Percentiles rank a stretch among this genome's conserved stretches.
These are phyloP conservation scores for Fusarium sp. DNA, from an alignment of 2,329 filamentous ascomycete species.

Conservation along the genomic window DNA sequence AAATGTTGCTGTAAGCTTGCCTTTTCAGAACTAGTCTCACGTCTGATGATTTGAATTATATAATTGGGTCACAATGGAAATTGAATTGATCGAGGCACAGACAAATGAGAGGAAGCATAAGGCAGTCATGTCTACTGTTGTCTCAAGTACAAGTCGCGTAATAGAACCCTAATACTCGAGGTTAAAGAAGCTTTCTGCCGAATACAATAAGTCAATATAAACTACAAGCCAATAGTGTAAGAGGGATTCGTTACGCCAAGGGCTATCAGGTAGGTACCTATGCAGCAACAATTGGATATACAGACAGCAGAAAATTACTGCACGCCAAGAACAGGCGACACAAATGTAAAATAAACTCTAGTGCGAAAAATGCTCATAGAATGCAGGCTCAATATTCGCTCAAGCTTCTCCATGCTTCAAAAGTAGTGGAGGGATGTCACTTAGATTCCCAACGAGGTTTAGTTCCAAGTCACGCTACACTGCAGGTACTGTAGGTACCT, in stretches of 20 bases:
- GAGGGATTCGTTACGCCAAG: not conserved
- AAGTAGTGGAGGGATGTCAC: constrained; percentile 32
- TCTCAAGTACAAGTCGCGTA: not conserved
- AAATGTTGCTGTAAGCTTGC: constrained; percentile 33
- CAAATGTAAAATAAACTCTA: constrained; percentile 8
- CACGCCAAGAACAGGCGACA: constrained; percentile 11
- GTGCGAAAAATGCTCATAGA: not conserved
- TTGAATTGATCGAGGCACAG: constrained; percentile 5
- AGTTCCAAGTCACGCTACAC: constrained; percentile 40
- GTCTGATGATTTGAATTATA: not conserved
- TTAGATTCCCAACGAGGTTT: constrained; percentile 25
- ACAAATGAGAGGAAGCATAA: not conserved
- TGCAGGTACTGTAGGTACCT: constrained; percentile 32
- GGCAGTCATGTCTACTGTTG: not conserved
- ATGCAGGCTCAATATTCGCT: constrained; percentile 19
- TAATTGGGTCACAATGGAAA: constrained; percentile 5
- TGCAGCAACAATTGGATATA: not conserved
- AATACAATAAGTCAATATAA: not conserved
- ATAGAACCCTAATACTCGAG: not conserved
- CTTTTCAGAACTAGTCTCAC: constrained; percentile 24
- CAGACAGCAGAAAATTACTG: constrained; percentile 1
- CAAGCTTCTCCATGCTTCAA: constrained; percentile 7
- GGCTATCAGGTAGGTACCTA: too few species aligned
- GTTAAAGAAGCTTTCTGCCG: not conserved
- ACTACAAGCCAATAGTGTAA: not conserved